Evolutionary conservation across 148 eudicot genomes (phyloP).

Genomic region (Cornus controversa): DNA sequence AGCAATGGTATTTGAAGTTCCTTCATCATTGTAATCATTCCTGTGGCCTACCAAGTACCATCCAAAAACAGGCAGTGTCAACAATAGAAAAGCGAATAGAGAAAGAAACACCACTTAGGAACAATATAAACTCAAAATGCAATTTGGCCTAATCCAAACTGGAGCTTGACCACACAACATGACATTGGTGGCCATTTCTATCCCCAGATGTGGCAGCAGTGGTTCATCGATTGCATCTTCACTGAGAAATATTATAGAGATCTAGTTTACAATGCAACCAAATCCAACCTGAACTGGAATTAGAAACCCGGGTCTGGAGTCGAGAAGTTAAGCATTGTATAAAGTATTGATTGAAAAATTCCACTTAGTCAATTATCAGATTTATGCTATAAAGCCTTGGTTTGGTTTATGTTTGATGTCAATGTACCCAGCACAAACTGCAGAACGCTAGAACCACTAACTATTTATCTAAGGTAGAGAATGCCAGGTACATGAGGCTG

Average conservation of each 20-base stretch:
- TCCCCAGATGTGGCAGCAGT: background rate
- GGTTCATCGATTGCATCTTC: background rate
- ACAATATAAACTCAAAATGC: background rate
- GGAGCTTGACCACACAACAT: background rate
- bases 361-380: background rate
- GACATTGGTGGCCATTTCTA: background rate
- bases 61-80: background rate
- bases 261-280: background rate
- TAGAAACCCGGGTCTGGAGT: background rate
- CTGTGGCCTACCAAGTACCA: slow-evolving; percentile 87
- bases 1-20: slow-evolving; percentile 53
- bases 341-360: background rate
- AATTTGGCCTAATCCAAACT: background rate
- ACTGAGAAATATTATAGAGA: background rate
- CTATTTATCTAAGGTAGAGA: background rate
- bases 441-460: background rate
- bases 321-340: background rate
- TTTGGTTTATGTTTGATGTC: background rate
- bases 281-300: background rate
- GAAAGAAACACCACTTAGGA: background rate
- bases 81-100: background rate
- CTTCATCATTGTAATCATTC: slow-evolving; percentile 89
- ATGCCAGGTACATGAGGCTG: too few relatives aligned
- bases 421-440: background rate
- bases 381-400: background rate